Conservation (phyloP, 2,329 filamentous ascomycete genomes). For the Sporothrix pseudoabietina region DNA sequence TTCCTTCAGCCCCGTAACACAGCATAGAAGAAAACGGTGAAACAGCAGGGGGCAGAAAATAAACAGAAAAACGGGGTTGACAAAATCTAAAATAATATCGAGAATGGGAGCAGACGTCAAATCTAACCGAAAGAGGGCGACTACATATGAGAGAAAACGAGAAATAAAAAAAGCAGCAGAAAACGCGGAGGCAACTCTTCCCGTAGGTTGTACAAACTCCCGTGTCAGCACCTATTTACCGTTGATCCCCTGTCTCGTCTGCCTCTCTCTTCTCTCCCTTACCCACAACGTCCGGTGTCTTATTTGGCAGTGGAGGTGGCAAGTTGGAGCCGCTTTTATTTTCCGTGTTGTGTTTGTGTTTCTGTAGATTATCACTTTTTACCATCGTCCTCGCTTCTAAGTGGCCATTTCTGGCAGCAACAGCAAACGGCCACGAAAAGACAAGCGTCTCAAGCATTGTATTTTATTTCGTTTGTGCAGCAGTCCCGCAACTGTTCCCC, state of each 20-base stretch:
- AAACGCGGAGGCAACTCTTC: conserved; percentile 27
- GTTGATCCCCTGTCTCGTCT: neutral
- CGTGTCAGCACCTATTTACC: neutral
- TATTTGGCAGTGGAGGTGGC: conserved; percentile 8
- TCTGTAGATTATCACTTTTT: too few relatives aligned
- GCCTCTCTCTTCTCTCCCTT: neutral
- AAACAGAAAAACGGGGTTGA: neutral
- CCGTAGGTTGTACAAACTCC: conserved; percentile 20
- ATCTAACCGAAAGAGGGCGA: neutral
- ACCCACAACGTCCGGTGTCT: neutral
- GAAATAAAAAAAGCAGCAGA: neutral
- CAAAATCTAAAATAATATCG: neutral
- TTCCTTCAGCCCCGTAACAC: conserved; percentile 27
- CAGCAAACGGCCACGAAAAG: conserved; percentile 13
- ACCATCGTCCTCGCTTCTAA: neutral
- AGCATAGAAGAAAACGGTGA: conserved; percentile 9
- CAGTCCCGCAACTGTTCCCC: neutral
- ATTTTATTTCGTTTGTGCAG: conserved; percentile 14
- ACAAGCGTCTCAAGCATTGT: conserved; percentile 9
- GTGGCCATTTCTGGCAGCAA: neutral
- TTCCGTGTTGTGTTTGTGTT: neutral
- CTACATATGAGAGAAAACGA: neutral
- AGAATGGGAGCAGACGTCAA: neutral
- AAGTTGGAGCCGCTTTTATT: conserved; percentile 1
- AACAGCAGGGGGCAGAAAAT: neutral